These are phyloP conservation scores for Cryptosporidium bovis DNA, from an alignment of 169 alveolate genomes.

Conservation along the genomic window DNA sequence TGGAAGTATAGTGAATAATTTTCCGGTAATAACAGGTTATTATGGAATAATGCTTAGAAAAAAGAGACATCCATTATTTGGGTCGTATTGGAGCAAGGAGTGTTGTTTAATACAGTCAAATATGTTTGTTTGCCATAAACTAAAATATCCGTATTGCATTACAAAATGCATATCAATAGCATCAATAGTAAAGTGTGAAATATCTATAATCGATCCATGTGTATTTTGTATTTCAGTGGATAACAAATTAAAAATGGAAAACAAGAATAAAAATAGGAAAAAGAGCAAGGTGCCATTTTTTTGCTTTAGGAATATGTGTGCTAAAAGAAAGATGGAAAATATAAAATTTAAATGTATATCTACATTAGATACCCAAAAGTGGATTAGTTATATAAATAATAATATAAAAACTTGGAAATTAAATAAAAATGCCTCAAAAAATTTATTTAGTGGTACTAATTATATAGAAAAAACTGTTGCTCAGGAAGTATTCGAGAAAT, in stretches of 20 bases:
- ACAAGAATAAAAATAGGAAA: neutral
- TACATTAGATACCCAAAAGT: conserved; percentile 60
- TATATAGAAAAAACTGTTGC: conserved; percentile 63
- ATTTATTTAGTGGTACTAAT: conserved; percentile 24
- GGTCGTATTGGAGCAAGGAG: conserved; percentile 66
- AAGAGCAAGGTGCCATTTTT: neutral
- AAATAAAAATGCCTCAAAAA: conserved; percentile 36
- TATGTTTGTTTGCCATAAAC: conserved; percentile 54
- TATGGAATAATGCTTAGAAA: conserved; percentile 55
- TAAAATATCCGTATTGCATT: conserved; percentile 55
- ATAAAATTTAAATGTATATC: conserved; percentile 64
- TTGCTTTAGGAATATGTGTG: neutral
- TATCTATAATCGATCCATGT: conserved; percentile 64
- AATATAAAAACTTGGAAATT: conserved; percentile 47
- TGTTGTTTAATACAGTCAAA: conserved; percentile 61
- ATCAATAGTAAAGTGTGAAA: conserved; percentile 42
- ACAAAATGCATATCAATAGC: conserved; percentile 61
- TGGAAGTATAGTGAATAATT: conserved; percentile 27
- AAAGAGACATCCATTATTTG: conserved; percentile 41
- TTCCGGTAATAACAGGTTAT: conserved; percentile 49
- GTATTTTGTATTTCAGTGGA: conserved; percentile 38
- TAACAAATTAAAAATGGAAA: neutral
- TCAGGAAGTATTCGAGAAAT: conserved; percentile 45
- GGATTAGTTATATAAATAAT: conserved; percentile 43
- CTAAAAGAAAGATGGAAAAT: neutral